Percentiles rank a stretch among this genome's conserved stretches.
Evolutionary conservation across 2,329 filamentous ascomycete species (phyloP).

Genomic region (Colletotrichum truncatum): DNA sequence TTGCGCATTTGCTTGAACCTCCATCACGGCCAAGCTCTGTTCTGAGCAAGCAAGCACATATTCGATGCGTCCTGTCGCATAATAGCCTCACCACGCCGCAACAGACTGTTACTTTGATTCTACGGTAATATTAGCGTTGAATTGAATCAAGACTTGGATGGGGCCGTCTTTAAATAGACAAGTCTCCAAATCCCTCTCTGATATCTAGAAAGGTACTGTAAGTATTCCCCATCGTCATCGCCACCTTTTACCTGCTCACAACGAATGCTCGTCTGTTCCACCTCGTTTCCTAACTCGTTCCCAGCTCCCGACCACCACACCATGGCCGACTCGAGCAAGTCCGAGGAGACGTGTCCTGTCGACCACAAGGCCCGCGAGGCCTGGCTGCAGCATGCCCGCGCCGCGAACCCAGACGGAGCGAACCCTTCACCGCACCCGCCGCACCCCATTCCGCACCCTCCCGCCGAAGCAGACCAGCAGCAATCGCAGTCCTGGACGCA

Average conservation of each 20-base stretch:
- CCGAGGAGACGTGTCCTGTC: slow-evolving; percentile 27
- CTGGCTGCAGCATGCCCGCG: slow-evolving; percentile 79
- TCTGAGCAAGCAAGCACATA: background rate
- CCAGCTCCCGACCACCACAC: background rate
- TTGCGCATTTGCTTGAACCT: background rate
- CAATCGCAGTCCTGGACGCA: slow-evolving; percentile 52
- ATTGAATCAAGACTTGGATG: background rate
- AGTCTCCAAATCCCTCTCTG: background rate
- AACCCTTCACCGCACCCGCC: slow-evolving; percentile 34
- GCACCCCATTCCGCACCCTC: slow-evolving; percentile 35
- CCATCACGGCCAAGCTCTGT: slow-evolving; percentile 12
- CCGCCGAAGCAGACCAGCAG: background rate
- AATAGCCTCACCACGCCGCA: background rate
- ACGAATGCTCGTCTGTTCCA: slow-evolving; percentile 30
- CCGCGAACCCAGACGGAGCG: slow-evolving; percentile 53
- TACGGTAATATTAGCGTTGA: no score
- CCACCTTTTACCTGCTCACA: background rate
- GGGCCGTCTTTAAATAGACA: background rate
- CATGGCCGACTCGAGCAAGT: slow-evolving; percentile 16
- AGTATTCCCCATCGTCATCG: background rate
- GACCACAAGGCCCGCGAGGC: slow-evolving; percentile 77
- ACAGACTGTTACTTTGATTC: no score
- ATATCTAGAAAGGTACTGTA: background rate
- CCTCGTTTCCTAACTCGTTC: slow-evolving; percentile 24
- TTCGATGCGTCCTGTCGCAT: slow-evolving; percentile 4